Conservation (phyloP, 2,329 filamentous ascomycete species). For the Nigrospora sphaerica region DNA sequence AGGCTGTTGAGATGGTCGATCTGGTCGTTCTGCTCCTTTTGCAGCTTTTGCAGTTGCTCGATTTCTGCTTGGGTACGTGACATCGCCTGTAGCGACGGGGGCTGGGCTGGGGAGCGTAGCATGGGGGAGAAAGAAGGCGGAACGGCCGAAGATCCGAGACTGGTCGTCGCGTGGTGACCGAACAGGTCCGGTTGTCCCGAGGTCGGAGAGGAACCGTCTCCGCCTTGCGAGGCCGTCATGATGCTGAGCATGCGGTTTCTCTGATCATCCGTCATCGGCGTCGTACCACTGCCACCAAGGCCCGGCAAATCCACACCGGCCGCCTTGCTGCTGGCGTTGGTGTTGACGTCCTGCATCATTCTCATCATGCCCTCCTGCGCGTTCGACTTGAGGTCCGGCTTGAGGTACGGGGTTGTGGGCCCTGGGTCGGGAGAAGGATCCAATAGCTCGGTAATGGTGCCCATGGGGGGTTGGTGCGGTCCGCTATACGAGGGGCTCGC, state of each 20-base stretch:
- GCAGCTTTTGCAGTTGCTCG: conserved; percentile 70
- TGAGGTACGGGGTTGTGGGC: conserved; percentile 39
- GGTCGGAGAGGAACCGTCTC: not conserved
- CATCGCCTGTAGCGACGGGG: conserved; percentile 53
- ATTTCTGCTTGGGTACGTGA: conserved; percentile 67
- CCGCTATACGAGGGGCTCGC: conserved; percentile 19
- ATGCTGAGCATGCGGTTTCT: conserved; percentile 51
- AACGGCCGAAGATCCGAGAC: conserved; percentile 14
- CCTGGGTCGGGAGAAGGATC: conserved; percentile 42
- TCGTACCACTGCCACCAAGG: conserved; percentile 47
- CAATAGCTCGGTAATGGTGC: conserved; percentile 53
- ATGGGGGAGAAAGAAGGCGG: conserved; percentile 40
- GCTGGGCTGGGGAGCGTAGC: conserved; percentile 34
- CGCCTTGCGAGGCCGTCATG: conserved; percentile 37
- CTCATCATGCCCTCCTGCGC: conserved; percentile 58
- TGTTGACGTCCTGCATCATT: conserved; percentile 58
- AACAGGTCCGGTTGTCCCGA: conserved; percentile 8
- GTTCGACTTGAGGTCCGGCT: conserved; percentile 49
- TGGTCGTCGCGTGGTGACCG: conserved; percentile 9
- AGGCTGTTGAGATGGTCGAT: conserved; percentile 69
- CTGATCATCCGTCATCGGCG: conserved; percentile 49
- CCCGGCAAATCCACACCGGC: conserved; percentile 43
- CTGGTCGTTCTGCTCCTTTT: conserved; percentile 69
- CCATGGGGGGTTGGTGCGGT: conserved; percentile 37
- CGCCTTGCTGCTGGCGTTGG: conserved; percentile 31